Evolutionary conservation across 106 monocot species (phyloP), one percentile per base, ranked within the genome.

Genomic region (Agapanthus africanus): DNA sequence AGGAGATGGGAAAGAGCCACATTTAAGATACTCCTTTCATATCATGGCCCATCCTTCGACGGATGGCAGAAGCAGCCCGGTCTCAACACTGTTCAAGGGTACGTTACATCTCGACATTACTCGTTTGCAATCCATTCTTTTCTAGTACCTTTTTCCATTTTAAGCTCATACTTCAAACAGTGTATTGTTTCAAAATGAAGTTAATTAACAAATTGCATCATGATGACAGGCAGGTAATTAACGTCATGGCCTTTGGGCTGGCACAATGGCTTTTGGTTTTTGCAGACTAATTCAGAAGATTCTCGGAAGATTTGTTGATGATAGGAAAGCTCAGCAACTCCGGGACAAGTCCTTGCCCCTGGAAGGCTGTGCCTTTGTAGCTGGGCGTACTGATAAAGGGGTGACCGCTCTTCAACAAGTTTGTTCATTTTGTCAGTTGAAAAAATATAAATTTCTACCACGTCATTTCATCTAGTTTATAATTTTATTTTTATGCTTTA

Each of bases 51-150:
- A 6, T 86, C 86, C 26, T 97, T 97, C 63, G 95, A 97, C 62
- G 95, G 95, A 11, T 97, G 95, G 95, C 95, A 97, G 67, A 97
- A 84, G 80, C 95, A 97, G 74, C 88, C 95, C 74, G 83, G 73
- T 40, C 76, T 91, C 25, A 82, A 97, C 75, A 97, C 91, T 52
- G 88, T 97, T 73, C 95, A 97, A 74, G 88, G 88, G 94, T 95
- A 72, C 38, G 76, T 9, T 34, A 14, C 15, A 46, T 14, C 22
- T 26, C 1, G 15, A 54, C 19, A 59, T 34, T 47, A 40, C 21
- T 26, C 41, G 7, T 31, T 6, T 16, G 2, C 19, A 0, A 4
- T 31, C 3, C 46, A 21, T 2, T 19, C 21, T 13, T 21, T 23
- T 3, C 1, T 33, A 19, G 32, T 6, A 3, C 51, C 14, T 34